phyloP scores from a whole-genome alignment of 2,329 filamentous ascomycete species.

The Fusarium napiforme region DNA sequence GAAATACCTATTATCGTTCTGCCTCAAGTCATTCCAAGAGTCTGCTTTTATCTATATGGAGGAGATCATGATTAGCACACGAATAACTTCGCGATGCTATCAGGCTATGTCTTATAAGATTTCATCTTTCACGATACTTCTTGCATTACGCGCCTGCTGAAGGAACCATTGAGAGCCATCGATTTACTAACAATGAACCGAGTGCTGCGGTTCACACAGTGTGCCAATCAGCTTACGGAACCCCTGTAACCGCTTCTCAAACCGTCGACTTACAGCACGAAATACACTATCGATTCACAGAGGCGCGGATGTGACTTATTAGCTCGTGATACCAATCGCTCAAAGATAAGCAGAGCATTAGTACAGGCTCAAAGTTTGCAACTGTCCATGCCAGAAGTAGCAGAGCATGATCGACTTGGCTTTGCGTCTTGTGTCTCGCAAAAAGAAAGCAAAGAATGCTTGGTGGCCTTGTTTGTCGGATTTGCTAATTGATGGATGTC shows the following conservation, averaged over 20 bases:
- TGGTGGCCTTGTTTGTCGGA: background rate
- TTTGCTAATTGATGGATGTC: background rate
- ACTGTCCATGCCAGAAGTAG: background rate
- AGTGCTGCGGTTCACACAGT: constrained; percentile 2
- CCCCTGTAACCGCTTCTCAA: constrained; percentile 34
- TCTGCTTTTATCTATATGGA: background rate
- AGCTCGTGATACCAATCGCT: background rate
- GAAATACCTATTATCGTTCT: background rate
- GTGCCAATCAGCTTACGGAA: constrained; percentile 12
- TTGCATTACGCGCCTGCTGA: background rate
- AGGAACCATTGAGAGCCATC: background rate
- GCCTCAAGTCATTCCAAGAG: background rate
- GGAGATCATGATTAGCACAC: too few species aligned
- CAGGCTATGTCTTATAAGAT: too few species aligned
- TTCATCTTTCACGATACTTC: too few species aligned
- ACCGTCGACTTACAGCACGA: constrained; percentile 32
- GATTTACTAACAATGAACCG: background rate
- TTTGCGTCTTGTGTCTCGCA: background rate
- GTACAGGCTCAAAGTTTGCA: background rate
- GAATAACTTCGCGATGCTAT: too few species aligned
- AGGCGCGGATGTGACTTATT: constrained; percentile 14
- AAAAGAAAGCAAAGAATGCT: constrained; percentile 22
- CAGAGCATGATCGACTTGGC: background rate
- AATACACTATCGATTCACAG: constrained; percentile 4
- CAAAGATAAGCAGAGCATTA: background rate